Evolutionary conservation across 2,329 filamentous ascomycete genomes (phyloP).

Genomic region (Ceratocystis destructans): DNA sequence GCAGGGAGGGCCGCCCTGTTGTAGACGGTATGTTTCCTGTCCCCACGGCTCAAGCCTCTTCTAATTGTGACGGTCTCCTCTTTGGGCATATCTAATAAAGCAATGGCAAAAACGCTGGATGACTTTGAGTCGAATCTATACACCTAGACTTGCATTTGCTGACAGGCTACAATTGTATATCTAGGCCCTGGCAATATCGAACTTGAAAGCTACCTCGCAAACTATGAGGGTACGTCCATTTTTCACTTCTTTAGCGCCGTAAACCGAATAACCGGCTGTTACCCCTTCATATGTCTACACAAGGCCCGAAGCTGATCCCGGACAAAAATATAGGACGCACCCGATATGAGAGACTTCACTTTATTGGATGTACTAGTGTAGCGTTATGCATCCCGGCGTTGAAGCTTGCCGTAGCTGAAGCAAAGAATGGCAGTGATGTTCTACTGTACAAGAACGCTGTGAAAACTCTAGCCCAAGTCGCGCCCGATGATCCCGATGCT

Average conservation of each 20-base stretch:
- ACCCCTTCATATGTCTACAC: too few relatives aligned
- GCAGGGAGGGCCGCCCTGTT: slow-evolving; percentile 33
- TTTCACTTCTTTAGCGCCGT: not conserved
- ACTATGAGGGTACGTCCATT: slow-evolving; percentile 61
- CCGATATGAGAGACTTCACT: slow-evolving; percentile 62
- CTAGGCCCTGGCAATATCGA: slow-evolving; percentile 76
- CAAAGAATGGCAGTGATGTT: slow-evolving; percentile 63
- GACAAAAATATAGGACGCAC: slow-evolving; percentile 49
- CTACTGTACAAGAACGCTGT: slow-evolving; percentile 55
- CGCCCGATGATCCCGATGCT: slow-evolving; percentile 55
- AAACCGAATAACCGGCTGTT: not conserved
- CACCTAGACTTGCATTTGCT: not conserved
- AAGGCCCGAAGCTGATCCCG: not conserved
- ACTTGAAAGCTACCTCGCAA: slow-evolving; percentile 76
- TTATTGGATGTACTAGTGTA: slow-evolving; percentile 68
- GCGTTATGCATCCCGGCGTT: slow-evolving; percentile 68
- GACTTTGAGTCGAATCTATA: not conserved
- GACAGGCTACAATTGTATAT: slow-evolving; percentile 10
- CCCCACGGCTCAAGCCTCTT: not conserved
- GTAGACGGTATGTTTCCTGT: slow-evolving; percentile 32
- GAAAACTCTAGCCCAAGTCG: slow-evolving; percentile 47
- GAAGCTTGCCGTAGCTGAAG: slow-evolving; percentile 59
- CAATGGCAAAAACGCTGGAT: not conserved
- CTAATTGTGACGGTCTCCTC: not conserved
- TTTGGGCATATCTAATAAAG: not conserved